Evolutionary conservation across 257 asterid genomes (phyloP), one percentile per base, ranked within the genome.

Genomic region (Parsonsia alboflavescens): DNA sequence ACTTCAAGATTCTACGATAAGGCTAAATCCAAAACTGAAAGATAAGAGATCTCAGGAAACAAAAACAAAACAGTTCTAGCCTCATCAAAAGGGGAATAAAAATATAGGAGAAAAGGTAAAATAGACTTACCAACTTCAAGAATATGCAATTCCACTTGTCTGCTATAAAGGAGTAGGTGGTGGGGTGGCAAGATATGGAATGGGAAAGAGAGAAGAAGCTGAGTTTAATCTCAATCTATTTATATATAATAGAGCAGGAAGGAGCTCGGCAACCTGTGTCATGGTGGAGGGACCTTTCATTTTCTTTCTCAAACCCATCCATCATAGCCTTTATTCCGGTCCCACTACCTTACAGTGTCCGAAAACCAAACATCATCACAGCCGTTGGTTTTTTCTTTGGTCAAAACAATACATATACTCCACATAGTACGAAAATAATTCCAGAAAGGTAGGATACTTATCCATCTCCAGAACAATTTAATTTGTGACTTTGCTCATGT

Each of bases 301-400:
- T 65, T 65, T 65, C 70, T 39, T 39, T 39, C 50, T 65, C 50
- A 28, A 65, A 17, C 16, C 70, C 70, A 65, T 65, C 70, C 17
- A 65, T 65, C 70, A 19, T 65, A 19, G 70, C 70, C 70, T 39
- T 17, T 36, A 64, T 36, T 64, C 30, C 19, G 50, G 70, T 21
- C 22, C 70, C 70, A 41, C 30, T 9, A 17, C 33, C 24, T 33
- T 33, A 6, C 5, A 33, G 30, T 33, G 68, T 39, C 68, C 68
- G 33, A 62, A 62, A 33, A 5, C 12, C 4, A 33, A 62, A 30
- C 45, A 30, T 62, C 44, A 28, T 33, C 45, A 39, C 30, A 21
- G 70, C 70, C 70, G 48, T 65, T 39, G 48, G 50, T 39, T 33
- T 9, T 21, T 53, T 53, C 4, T 54, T 54, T 8, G n/a, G 26